phyloP scores from a whole-genome alignment of 768 basidiomycete genomes.

The Suillus fuscotomentosus region DNA sequence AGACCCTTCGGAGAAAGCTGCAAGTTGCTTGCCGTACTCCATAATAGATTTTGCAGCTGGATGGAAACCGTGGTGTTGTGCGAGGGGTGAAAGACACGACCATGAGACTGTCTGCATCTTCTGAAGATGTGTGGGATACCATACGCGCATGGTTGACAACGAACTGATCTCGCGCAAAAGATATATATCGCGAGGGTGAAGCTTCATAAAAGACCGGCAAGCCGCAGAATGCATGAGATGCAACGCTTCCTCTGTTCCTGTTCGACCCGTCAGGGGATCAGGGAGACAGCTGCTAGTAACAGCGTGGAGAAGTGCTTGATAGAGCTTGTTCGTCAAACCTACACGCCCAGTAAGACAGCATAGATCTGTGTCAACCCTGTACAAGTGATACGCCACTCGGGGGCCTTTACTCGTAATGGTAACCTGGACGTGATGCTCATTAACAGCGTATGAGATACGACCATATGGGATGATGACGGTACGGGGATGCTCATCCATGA shows the following conservation, averaged over 20 bases:
- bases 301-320: constrained; percentile 43
- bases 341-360: constrained; percentile 26
- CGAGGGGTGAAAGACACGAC: not conserved
- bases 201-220: constrained; percentile 39
- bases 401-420: constrained; percentile 6
- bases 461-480: constrained; percentile 42
- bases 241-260: constrained; percentile 45
- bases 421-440: constrained; percentile 18
- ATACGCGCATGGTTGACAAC: constrained; percentile 34
- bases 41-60: not conserved
- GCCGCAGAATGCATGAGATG: constrained; percentile 36
- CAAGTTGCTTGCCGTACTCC: not conserved
- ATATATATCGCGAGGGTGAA: constrained; percentile 26
- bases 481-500: constrained; percentile 9
- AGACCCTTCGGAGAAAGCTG: not conserved
- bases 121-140: constrained; percentile 35
- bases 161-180: constrained; percentile 33
- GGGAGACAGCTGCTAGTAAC: constrained; percentile 37
- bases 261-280: constrained; percentile 44
- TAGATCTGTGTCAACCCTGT: constrained; percentile 28
- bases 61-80: not conserved
- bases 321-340: constrained; percentile 32
- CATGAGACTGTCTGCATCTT: constrained; percentile 38
- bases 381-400: constrained; percentile 25
- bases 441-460: constrained; percentile 10